phyloP scores from a whole-genome alignment of 106 monocot species.

The Hemerocallis citrina region DNA sequence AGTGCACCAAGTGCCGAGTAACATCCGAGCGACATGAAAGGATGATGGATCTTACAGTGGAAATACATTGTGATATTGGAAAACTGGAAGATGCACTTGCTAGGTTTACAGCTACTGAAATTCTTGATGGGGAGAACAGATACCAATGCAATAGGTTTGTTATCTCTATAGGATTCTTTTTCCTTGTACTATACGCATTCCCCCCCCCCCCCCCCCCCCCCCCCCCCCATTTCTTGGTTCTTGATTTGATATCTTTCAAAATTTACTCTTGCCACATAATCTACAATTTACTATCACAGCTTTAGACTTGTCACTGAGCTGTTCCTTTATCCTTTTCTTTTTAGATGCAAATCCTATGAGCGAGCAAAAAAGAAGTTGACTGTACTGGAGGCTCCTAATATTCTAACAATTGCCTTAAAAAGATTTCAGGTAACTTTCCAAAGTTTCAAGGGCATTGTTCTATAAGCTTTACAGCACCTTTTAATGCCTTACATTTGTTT shows the following conservation, averaged over 20 bases:
- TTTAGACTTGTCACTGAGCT: background rate
- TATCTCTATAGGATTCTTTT: background rate
- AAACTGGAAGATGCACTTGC: conserved; percentile 78
- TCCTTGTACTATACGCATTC: background rate
- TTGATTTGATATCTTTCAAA: background rate
- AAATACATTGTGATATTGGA: conserved; percentile 69
- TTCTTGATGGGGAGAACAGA: conserved; percentile 75
- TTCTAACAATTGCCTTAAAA: conserved; percentile 67
- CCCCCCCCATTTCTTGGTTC: too few relatives aligned
- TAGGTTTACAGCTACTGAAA: conserved; percentile 55
- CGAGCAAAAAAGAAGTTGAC: conserved; percentile 64
- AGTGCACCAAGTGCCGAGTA: conserved; percentile 58
- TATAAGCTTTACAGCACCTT: background rate
- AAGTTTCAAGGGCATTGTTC: background rate
- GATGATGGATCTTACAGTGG: conserved; percentile 94
- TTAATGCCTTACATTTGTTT: background rate
- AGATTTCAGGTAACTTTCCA: conserved; percentile 53
- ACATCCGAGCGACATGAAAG: conserved; percentile 63
- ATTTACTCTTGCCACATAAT: background rate
- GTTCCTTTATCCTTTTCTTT: background rate
- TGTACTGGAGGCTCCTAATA: conserved; percentile 66
- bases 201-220: too few relatives aligned
- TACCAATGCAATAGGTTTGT: conserved; percentile 58
- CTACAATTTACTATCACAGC: background rate
- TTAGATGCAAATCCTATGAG: conserved; percentile 64